These are phyloP conservation scores for Suhomyces chickasaworum DNA, from an alignment of 1,139 yeast genomes.

Conservation along the genomic window DNA sequence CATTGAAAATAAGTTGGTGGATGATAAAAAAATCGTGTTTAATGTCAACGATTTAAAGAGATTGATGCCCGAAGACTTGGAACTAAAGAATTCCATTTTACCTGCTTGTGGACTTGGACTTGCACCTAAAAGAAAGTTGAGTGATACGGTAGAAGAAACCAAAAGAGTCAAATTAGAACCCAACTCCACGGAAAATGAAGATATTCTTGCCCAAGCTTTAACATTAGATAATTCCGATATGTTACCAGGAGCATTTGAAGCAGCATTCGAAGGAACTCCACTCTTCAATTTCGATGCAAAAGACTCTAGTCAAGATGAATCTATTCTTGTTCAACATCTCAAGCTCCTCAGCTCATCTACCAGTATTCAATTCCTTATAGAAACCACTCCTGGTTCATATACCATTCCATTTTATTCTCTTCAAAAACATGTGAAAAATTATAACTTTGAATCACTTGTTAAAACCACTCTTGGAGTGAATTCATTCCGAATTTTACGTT, in stretches of 20 bases:
- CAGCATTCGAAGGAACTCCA: constrained; percentile 13
- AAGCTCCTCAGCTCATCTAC: constrained; percentile 48
- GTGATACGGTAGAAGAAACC: constrained; percentile 5
- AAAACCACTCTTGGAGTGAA: constrained; percentile 59
- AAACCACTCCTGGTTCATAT: constrained; percentile 44
- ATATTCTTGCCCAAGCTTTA: constrained; percentile 11
- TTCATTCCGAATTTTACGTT: constrained; percentile 64
- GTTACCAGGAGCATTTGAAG: constrained; percentile 4
- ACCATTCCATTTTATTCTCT: constrained; percentile 47
- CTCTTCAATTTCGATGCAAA: constrained; percentile 22
- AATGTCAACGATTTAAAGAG: constrained; percentile 56
- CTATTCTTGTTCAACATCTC: constrained; percentile 41
- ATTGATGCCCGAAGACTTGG: constrained; percentile 45
- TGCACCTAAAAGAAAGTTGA: constrained; percentile 15
- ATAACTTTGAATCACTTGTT: constrained; percentile 62
- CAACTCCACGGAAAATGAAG: constrained; percentile 17
- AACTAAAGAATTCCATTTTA: constrained; percentile 52
- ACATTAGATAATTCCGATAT: constrained; percentile 5
- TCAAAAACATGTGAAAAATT: constrained; percentile 49
- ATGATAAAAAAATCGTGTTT: constrained; percentile 45
- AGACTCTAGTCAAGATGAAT: constrained; percentile 10
- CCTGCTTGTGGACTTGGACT: constrained; percentile 11
- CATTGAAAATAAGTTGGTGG: constrained; percentile 41
- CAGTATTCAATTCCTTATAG: constrained; percentile 25
- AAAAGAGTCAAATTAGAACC: constrained; percentile 12